Evolutionary conservation across 2,329 filamentous ascomycete species (phyloP), one percentile per base, ranked within the genome.

Genomic region (Trichoderma semiorbis): DNA sequence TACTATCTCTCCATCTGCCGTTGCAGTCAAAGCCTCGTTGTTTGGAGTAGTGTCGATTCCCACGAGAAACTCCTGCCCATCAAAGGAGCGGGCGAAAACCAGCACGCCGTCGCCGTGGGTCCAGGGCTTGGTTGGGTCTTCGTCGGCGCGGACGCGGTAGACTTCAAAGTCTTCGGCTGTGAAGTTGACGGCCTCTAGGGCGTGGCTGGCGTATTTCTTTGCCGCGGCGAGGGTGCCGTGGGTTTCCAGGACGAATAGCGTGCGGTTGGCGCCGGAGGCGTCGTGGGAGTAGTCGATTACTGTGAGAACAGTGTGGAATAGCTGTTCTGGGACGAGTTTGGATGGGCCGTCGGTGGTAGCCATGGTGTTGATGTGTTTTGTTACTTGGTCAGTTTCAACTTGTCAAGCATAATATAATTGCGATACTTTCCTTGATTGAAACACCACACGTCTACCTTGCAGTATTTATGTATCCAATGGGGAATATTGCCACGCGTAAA

Each of bases 31-130:
- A 2, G 74, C 65, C 58, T 79, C 78, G 58, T 78, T 78, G 74
- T 84, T 85, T 5, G 79, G 77, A 6, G 78, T 82, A 0, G 80
- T 81, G 70, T 80, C 80, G 24, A 85, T 73, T 18, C 77, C 75
- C 18, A 84, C 77, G 8, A 80, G 72, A 71, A 85, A 82, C 39
- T 78, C 79, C 24, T 83, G 81, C 1, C 81, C 80, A 2, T 78
- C 77, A 0, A 79, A 77, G 5, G 80, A 77, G 34, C 78, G 76
- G 16, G 82, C 82, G 73, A 80, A 81, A 58, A 82, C 79, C 5
- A 84, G 50, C 47, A 81, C 77, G 43, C 80, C 81, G 67, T 84
- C 80, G 43, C 79, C 80, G 72, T 84, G 77, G 5, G 70, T 75
- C 83, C 83, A 85, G 12, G 60, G 34, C n/a, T 74, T 63, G 21